Conservation (phyloP, 1,284 basidiomycete species). For the Cryptococcus floricola region DNA sequence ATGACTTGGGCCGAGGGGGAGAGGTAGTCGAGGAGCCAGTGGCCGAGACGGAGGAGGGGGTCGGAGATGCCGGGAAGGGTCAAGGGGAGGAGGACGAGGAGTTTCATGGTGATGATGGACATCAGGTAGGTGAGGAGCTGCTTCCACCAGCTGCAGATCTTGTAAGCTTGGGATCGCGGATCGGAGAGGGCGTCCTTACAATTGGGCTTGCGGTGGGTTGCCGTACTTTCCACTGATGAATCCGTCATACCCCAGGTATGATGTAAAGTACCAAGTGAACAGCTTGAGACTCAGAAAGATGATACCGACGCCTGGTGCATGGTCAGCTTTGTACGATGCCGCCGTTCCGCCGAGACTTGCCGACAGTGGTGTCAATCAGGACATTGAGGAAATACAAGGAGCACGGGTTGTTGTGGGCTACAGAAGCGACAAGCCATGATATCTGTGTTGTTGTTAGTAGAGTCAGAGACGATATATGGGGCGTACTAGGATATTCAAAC, state of each 20-base stretch:
- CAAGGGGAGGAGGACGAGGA: slow-evolving; percentile 68
- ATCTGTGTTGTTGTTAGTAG: slow-evolving; percentile 28
- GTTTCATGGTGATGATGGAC: slow-evolving; percentile 83
- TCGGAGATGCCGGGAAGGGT: slow-evolving; percentile 60
- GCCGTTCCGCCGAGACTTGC: slow-evolving; percentile 50
- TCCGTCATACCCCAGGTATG: slow-evolving; percentile 64
- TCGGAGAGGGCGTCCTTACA: slow-evolving; percentile 22
- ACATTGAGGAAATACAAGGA: slow-evolving; percentile 92
- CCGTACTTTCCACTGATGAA: slow-evolving; percentile 87
- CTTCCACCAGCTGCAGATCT: slow-evolving; percentile 60
- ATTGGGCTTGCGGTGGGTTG: slow-evolving; percentile 57
- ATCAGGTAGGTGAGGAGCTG: slow-evolving; percentile 84
- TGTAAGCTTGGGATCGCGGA: neutral
- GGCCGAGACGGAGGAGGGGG: slow-evolving; percentile 67
- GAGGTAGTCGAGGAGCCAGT: slow-evolving; percentile 81
- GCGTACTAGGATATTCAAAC: slow-evolving; percentile 71
- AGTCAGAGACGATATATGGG: neutral
- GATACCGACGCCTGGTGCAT: slow-evolving; percentile 69
- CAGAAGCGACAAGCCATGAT: slow-evolving; percentile 56
- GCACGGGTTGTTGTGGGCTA: slow-evolving; percentile 73
- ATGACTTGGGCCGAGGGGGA: slow-evolving; percentile 68
- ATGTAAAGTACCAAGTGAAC: slow-evolving; percentile 64
- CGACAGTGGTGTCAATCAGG: slow-evolving; percentile 87
- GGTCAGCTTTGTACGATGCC: neutral
- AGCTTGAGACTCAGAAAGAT: slow-evolving; percentile 75